A percentile compares a stretch with the other conserved stretches of the same genome.
Evolutionary conservation across 495 filamentous ascomycete species (phyloP).

Genomic region (Trichoderma erinaceum): DNA sequence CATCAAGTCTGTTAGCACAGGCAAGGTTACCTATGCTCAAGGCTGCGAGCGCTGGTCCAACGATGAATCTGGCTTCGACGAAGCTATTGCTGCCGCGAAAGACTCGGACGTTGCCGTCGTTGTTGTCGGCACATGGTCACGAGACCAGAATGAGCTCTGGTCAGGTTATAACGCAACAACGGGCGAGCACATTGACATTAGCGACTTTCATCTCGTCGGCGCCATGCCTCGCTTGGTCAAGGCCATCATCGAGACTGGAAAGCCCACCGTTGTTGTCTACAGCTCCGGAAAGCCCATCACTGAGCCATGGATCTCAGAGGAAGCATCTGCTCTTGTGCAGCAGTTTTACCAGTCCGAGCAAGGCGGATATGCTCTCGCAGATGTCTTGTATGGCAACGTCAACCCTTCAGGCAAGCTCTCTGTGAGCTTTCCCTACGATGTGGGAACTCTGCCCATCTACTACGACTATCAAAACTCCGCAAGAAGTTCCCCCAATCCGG

Average conservation of each 20-base stretch:
- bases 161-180: conserved; percentile 61
- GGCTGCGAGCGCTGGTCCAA: conserved; percentile 70
- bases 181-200: conserved; percentile 63
- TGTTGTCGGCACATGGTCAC: conserved; percentile 65
- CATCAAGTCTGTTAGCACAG: conserved; percentile 52
- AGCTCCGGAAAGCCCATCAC: conserved; percentile 65
- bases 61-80: conserved; percentile 55
- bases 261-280: conserved; percentile 63
- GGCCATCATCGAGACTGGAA: conserved; percentile 57
- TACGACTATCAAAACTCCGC: conserved; percentile 67
- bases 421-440: conserved; percentile 53
- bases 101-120: conserved; percentile 65
- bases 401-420: conserved; percentile 69
- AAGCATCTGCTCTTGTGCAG: conserved; percentile 55
- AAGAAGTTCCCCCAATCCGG: conserved; percentile 45
- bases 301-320: conserved; percentile 57
- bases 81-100: conserved; percentile 56
- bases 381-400: conserved; percentile 74
- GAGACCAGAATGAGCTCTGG: conserved; percentile 64
- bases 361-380: conserved; percentile 69
- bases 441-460: conserved; percentile 60
- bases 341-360: conserved; percentile 70
- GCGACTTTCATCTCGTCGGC: conserved; percentile 58
- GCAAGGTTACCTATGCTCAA: conserved; percentile 56
- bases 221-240: conserved; percentile 59